Conservation (phyloP, 441 rosid genomes). For the Syzygium syzygioides region DNA sequence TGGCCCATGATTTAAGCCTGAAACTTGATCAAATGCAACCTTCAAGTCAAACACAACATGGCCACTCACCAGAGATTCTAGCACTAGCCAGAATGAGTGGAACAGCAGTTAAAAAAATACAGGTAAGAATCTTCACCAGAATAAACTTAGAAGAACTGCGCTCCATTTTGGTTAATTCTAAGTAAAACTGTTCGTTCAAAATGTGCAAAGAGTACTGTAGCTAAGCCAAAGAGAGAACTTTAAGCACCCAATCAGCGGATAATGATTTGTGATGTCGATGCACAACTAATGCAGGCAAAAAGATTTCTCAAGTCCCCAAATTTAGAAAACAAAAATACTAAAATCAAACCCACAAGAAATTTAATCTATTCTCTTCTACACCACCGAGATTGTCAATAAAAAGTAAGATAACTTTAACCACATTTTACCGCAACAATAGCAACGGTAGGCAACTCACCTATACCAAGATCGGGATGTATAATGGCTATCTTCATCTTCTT, state of each 20-base stretch:
- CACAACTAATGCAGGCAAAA: background rate
- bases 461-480: slow-evolving; percentile 80
- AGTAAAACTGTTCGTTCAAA: background rate
- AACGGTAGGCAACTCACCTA: slow-evolving; percentile 27
- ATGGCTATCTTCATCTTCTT: slow-evolving; percentile 58
- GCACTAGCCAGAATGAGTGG: background rate
- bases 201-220: background rate
- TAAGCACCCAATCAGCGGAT: background rate
- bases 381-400: background rate
- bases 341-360: background rate
- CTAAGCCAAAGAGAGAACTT: background rate
- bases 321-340: background rate
- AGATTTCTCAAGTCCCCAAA: background rate
- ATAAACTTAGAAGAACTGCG: background rate
- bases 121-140: background rate
- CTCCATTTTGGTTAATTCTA: background rate
- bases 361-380: background rate
- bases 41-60: background rate
- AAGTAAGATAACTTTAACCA: background rate
- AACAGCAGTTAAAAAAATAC: background rate
- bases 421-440: background rate
- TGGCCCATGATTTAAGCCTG: background rate
- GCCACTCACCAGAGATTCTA: background rate
- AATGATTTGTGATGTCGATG: background rate
- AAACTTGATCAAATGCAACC: background rate